Base-by-base conservation (phyloP, 2,329 filamentous ascomycete species). In the Aspergillus luchuensis region DNA sequence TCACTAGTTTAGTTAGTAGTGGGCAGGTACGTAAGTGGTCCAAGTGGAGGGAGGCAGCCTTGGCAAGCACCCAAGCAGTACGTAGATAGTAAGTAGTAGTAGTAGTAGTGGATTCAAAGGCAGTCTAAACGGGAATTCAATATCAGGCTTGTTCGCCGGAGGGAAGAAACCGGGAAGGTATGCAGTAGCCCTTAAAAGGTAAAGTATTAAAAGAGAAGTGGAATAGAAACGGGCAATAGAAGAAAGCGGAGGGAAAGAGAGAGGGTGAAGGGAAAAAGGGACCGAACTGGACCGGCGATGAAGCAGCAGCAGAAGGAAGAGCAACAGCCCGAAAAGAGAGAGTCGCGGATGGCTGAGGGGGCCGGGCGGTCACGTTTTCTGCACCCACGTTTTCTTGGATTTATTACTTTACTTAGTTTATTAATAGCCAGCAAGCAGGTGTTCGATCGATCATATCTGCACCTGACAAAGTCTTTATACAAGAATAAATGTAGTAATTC, bases 341-440 rank as follows among this genome's bases (percentile, higher is more conserved):
- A 36, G 25, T 28, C 25, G 47, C 25, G 47, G 47, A 45, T 45
- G 41, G 41, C 41, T 45, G 41, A 21, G 33, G 38, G 53, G 36
- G 21, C 28, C 11, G 45, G 59, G 59, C 59, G 52, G 61, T 61
- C 61, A 61, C 59, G 56, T 63, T 63, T 48, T 58, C 60, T 62
- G 60, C 57, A 62, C 48, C 36, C 30, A 30, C 47, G 47, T 50
- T 50, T n/a, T n/a, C 41, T 21, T 36, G 33, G 33, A 13, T 30
- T 30, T 28, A 8, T 8, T 28, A 28, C 7, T 28, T 7, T 28
- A 19, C 3, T 28, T 30, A 30, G 11, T 13, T 36, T 45, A 45
- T 45, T 11, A 45, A 45, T 23, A 45, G 5, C n/a, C 17, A 10
- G 39, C n/a, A 36, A 10, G 39, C n/a, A 36, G 33, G 33, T 36